These are phyloP conservation scores for Diplodia scrobiculata DNA, from an alignment of 2,329 filamentous ascomycete species.

Conservation along the genomic window DNA sequence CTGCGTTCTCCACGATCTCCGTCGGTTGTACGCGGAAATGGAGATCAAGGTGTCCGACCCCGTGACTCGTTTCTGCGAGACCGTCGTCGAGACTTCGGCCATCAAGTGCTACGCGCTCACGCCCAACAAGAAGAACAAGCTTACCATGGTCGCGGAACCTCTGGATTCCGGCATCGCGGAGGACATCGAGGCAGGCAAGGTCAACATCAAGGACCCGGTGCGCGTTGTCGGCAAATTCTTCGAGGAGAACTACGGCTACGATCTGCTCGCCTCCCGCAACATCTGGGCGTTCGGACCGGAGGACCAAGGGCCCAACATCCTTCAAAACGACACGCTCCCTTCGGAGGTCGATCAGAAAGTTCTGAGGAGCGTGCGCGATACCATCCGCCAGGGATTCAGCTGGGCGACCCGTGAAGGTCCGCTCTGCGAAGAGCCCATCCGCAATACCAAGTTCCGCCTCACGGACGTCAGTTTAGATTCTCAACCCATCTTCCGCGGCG, in stretches of 20 bases:
- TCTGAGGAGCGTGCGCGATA: slow-evolving; percentile 83
- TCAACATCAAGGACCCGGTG: slow-evolving; percentile 89
- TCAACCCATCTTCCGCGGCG: slow-evolving; percentile 91
- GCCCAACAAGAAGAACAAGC: slow-evolving; percentile 98
- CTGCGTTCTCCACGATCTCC: slow-evolving; percentile 92
- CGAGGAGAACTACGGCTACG: slow-evolving; percentile 95
- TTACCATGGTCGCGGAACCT: slow-evolving; percentile 97
- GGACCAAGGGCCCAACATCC: slow-evolving; percentile 89
- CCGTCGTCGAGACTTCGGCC: slow-evolving; percentile 92
- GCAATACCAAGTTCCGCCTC: slow-evolving; percentile 96
- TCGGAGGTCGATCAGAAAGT: slow-evolving; percentile 93
- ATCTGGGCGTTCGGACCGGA: slow-evolving; percentile 99
- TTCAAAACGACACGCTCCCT: slow-evolving; percentile 94
- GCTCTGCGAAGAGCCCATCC: slow-evolving; percentile 96
- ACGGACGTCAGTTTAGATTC: slow-evolving; percentile 84
- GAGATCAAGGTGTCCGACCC: slow-evolving; percentile 98
- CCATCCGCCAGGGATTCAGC: slow-evolving; percentile 91
- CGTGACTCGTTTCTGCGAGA: slow-evolving; percentile 96
- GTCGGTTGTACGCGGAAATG: slow-evolving; percentile 95
- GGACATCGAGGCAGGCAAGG: slow-evolving; percentile 87
- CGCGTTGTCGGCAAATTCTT: slow-evolving; percentile 96
- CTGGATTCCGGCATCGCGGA: slow-evolving; percentile 91
- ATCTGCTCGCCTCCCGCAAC: slow-evolving; percentile 87
- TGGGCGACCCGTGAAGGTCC: slow-evolving; percentile 96
- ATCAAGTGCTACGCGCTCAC: slow-evolving; percentile 98